These are phyloP conservation scores for Clonostachys sp. DNA, from an alignment of 2,329 filamentous ascomycete genomes.

Conservation along the genomic window DNA sequence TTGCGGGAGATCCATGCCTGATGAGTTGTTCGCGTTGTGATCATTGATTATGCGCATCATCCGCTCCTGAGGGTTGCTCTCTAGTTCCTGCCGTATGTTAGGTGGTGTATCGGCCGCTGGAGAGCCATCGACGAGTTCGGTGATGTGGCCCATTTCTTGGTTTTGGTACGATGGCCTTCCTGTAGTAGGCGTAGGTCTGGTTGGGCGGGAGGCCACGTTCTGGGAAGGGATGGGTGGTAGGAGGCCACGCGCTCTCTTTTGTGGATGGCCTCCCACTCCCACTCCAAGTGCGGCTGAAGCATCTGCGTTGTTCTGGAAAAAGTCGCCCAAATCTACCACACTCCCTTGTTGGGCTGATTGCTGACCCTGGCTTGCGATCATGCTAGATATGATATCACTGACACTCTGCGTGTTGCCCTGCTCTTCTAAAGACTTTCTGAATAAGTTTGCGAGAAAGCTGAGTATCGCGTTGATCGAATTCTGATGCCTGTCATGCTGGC, in stretches of 20 bases:
- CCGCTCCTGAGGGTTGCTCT: constrained; percentile 52
- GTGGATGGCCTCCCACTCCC: constrained; percentile 20
- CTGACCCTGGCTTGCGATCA: constrained; percentile 56
- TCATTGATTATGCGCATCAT: constrained; percentile 65
- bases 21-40: constrained; percentile 50
- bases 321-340: constrained; percentile 58
- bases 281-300: constrained; percentile 24
- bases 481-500: constrained; percentile 91
- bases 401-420: constrained; percentile 73
- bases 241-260: constrained; percentile 49
- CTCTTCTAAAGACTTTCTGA: constrained; percentile 87
- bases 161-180: constrained; percentile 17
- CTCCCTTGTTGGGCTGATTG: constrained; percentile 44
- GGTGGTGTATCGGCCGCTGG: constrained; percentile 38
- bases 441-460: constrained; percentile 94
- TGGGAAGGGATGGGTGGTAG: constrained; percentile 47
- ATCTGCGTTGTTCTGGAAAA: constrained; percentile 42
- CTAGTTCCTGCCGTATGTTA: constrained; percentile 50
- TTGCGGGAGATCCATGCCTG: constrained; percentile 47
- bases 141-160: constrained; percentile 50
- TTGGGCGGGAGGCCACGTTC: constrained; percentile 5
- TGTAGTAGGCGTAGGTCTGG: constrained; percentile 19
- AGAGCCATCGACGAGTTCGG: constrained; percentile 54
- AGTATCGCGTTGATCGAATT: constrained; percentile 99
- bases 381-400: constrained; percentile 76